Conservation (phyloP, 202 grass and related monocot genomes). For the Setaria italica region DNA sequence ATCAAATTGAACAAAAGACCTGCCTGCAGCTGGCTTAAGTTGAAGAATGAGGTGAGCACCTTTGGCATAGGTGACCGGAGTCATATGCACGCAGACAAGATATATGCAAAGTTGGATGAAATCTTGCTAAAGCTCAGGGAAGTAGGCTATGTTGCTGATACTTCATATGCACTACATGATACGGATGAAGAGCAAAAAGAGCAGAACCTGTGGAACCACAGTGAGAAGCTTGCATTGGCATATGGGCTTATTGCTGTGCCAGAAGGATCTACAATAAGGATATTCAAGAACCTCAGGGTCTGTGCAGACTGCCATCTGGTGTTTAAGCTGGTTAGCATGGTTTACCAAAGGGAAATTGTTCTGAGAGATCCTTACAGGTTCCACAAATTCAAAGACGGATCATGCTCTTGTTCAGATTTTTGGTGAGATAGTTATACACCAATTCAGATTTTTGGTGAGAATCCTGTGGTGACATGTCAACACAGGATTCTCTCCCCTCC, state of each 20-base stretch:
- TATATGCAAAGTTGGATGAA: slow-evolving; percentile 75
- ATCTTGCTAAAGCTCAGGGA: slow-evolving; percentile 65
- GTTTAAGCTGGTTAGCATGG: slow-evolving; percentile 76
- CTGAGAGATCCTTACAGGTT: slow-evolving; percentile 86
- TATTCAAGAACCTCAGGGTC: slow-evolving; percentile 91
- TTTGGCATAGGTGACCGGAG: slow-evolving; percentile 75
- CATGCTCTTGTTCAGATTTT: slow-evolving; percentile 85
- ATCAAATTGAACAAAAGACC: slow-evolving; percentile 82
- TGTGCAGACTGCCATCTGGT: slow-evolving; percentile 87
- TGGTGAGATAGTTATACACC: slow-evolving; percentile 46
- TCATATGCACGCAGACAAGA: slow-evolving; percentile 58
- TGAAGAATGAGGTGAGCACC: slow-evolving; percentile 73
- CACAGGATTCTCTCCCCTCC: neutral
- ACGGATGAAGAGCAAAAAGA: slow-evolving; percentile 88
- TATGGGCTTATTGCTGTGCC: slow-evolving; percentile 64
- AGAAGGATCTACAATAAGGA: slow-evolving; percentile 56
- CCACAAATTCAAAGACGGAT: slow-evolving; percentile 74
- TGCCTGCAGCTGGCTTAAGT: slow-evolving; percentile 90
- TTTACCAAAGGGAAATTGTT: slow-evolving; percentile 62
- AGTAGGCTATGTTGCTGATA: slow-evolving; percentile 67
- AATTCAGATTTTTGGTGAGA: neutral
- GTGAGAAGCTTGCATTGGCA: slow-evolving; percentile 83
- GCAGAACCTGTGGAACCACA: slow-evolving; percentile 82
- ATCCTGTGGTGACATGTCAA: neutral
- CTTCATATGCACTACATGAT: slow-evolving; percentile 76